Conservation (phyloP, 768 basidiomycete genomes). For the Rhodotorula toruloides region DNA sequence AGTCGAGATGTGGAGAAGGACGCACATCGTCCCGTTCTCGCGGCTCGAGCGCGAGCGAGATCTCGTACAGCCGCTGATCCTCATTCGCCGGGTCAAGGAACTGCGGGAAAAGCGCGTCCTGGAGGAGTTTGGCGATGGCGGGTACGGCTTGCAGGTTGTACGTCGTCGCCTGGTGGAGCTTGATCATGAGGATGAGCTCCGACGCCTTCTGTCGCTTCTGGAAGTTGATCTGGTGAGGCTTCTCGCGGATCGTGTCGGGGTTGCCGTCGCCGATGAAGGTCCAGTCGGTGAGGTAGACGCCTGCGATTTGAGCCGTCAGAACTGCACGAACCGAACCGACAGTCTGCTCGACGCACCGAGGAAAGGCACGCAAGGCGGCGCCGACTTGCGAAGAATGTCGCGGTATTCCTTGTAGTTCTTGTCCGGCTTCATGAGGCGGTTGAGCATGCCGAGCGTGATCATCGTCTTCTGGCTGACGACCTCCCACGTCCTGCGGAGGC, state of each 20-base stretch:
- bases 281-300: constrained; percentile 88
- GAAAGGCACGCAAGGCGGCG: constrained; percentile 93
- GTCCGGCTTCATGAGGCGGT: constrained; percentile 83
- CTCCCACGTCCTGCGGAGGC: constrained; percentile 91
- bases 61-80: constrained; percentile 57
- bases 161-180: constrained; percentile 85
- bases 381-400: constrained; percentile 69
- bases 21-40: constrained; percentile 85
- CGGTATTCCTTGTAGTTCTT: constrained; percentile 93
- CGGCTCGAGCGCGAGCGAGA: constrained; percentile 82
- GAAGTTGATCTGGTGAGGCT: constrained; percentile 74
- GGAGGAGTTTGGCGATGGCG: constrained; percentile 66
- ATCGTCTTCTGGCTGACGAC: constrained; percentile 70
- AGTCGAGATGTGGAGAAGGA: no score
- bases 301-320: constrained; percentile 49
- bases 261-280: constrained; percentile 99
- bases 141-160: constrained; percentile 75
- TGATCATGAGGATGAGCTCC: constrained; percentile 86
- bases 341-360: constrained; percentile 60
- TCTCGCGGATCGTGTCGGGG: constrained; percentile 62
- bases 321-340: not conserved
- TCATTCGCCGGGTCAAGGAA: constrained; percentile 40
- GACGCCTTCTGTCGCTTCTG: constrained; percentile 89
- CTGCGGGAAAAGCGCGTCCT: constrained; percentile 68
- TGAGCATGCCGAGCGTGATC: constrained; percentile 68